Conservation (phyloP, 1,284 basidiomycete species). For the Albatrellus sp. region DNA sequence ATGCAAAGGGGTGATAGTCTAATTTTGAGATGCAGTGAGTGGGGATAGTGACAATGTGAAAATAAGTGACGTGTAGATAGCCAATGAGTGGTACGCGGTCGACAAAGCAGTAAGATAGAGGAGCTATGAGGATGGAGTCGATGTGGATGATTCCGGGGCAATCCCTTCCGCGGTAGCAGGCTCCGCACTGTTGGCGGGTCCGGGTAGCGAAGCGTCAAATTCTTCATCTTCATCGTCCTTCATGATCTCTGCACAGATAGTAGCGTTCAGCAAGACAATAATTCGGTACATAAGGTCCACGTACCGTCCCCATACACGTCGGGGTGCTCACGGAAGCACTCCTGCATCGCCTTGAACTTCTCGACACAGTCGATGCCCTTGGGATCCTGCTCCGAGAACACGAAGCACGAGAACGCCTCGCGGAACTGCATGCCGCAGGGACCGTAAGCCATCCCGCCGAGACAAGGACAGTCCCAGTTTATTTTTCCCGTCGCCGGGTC, state of each 20-base stretch:
- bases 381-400: slow-evolving; percentile 88
- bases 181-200: background rate
- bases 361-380: slow-evolving; percentile 98
- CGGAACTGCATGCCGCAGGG: slow-evolving; percentile 93
- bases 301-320: slow-evolving; percentile 90
- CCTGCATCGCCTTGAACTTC: slow-evolving; percentile 96
- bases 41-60: slow-evolving; percentile 2
- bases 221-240: slow-evolving; percentile 12
- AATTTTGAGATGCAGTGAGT: slow-evolving; percentile 3
- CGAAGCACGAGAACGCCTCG: slow-evolving; percentile 95
- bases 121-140: background rate
- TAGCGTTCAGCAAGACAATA: background rate
- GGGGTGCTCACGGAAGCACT: slow-evolving; percentile 93
- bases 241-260: slow-evolving; percentile 11
- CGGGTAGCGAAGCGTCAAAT: slow-evolving; percentile 3
- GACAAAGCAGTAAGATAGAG: background rate
- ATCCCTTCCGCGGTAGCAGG: background rate
- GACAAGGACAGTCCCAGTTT: slow-evolving; percentile 97
- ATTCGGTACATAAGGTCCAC: slow-evolving; percentile 13
- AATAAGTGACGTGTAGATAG: background rate
- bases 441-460: slow-evolving; percentile 97
- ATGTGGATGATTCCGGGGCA: background rate
- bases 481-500: slow-evolving; percentile 96
- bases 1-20: background rate
- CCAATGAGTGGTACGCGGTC: background rate